Conservation (phyloP, 2,329 filamentous ascomycete genomes). For the Sarocladium brachiariae region DNA sequence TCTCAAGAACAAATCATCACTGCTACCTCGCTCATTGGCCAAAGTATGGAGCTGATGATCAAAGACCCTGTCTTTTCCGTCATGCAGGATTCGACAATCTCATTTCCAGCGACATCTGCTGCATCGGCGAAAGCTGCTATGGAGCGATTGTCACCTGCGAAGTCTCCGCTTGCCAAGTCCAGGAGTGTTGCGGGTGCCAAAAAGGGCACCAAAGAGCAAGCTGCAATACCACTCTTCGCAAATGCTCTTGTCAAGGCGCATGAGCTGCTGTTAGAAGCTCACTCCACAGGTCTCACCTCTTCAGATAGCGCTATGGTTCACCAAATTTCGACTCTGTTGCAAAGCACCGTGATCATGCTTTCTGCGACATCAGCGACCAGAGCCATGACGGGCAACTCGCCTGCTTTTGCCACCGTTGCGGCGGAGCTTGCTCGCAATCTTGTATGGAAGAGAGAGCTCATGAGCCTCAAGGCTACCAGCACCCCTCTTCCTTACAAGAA, state of each 20-base stretch:
- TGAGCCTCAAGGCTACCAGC: constrained; percentile 36
- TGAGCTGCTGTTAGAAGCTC: constrained; percentile 57
- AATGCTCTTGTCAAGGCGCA: constrained; percentile 59
- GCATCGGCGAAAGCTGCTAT: constrained; percentile 17
- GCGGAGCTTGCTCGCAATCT: constrained; percentile 65
- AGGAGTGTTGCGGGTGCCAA: not conserved
- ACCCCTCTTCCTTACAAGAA: constrained; percentile 22
- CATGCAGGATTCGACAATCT: constrained; percentile 87
- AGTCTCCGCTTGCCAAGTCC: constrained; percentile 30
- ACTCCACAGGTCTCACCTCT: constrained; percentile 46
- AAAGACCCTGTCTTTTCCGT: constrained; percentile 81
- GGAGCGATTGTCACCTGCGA: constrained; percentile 29
- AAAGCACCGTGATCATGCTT: constrained; percentile 58
- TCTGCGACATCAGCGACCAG: constrained; percentile 47
- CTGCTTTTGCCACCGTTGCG: constrained; percentile 49
- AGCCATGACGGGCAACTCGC: constrained; percentile 6
- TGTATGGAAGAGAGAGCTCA: constrained; percentile 59
- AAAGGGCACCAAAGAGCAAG: not conserved
- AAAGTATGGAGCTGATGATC: constrained; percentile 66
- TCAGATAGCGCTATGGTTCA: constrained; percentile 55
- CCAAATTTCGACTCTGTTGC: constrained; percentile 54
- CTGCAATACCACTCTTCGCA: constrained; percentile 38
- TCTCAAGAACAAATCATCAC: constrained; percentile 52
- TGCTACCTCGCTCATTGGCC: constrained; percentile 60
- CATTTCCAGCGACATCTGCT: constrained; percentile 62